Evolutionary conservation across 2,329 filamentous ascomycete genomes (phyloP), one percentile per base, ranked within the genome.

Genomic region (Monosporascus sp.): DNA sequence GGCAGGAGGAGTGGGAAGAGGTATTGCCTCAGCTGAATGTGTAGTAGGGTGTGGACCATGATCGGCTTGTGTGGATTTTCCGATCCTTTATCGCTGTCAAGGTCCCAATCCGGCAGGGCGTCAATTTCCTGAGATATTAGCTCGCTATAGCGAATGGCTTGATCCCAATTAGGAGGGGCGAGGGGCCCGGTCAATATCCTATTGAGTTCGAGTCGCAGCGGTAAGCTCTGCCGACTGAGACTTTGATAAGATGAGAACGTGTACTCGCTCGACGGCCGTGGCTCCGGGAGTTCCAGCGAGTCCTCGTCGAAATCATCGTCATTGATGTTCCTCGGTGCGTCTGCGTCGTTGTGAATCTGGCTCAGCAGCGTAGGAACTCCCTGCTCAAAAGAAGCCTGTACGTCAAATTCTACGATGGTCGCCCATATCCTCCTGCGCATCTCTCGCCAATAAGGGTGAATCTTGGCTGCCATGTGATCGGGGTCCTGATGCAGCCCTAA

Each of bases 361-460:
- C 78, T 78, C 41, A 83, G 69, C 43, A 84, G 70, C 0, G 80
- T 83, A 1, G 82, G 82, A 50, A 83, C 67, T 6, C 81, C 81
- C 55, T 83, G 78, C 57, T 84, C 81, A 56, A 83, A 83, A 0
- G 80, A 81, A 1, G 81, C 77, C 64, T 84, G 81, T 64, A 85
- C 75, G 55, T 84, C 81, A 55, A 83, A 83, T 64, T 83, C 80
- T 54, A 82, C 77, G 20, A 85, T 77, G 2, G 81, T 83, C 2
- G 81, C 74, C 82, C 82, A 84, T 44, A 85, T 75, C 20, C 82
- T 72, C 43, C 81, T 72, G 25, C 81, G 73, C 81, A 84, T 84
- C 65, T 85, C 82, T 59, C 82, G 79, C 61, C 82, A 79, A 65
- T 81, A 84, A 2, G 80, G 75, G 1, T 76, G 81, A 45, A 83